Percentiles rank a stretch among this genome's conserved stretches.
Evolutionary conservation across 768 basidiomycete genomes (phyloP).

Genomic region (Trametes gibbosa): DNA sequence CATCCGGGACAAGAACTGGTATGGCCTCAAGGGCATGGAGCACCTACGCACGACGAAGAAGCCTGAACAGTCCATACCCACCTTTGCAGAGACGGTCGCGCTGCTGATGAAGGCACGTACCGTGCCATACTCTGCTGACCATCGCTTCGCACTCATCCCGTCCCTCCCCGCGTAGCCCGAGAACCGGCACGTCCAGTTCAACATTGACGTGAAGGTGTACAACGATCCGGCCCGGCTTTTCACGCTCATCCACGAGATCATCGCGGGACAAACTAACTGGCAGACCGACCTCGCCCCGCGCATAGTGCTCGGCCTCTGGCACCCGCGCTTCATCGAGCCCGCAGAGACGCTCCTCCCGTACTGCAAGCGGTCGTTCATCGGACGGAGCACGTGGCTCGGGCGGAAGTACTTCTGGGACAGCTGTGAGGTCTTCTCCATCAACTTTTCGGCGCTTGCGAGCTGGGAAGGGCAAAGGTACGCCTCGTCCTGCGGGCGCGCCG

Average conservation of each 20-base stretch:
- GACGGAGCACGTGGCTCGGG: constrained; percentile 65
- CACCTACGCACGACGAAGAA: constrained; percentile 73
- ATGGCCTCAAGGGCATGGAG: constrained; percentile 54
- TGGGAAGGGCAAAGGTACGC: constrained; percentile 51
- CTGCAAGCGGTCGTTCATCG: constrained; percentile 81
- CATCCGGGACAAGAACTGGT: constrained; percentile 49
- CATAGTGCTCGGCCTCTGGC: constrained; percentile 81
- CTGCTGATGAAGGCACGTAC: constrained; percentile 68
- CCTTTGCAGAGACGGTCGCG: constrained; percentile 77
- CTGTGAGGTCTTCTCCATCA: constrained; percentile 82
- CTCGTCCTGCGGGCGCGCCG: neutral
- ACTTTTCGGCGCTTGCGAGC: constrained; percentile 65
- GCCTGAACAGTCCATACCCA: constrained; percentile 88
- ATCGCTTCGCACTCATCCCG: neutral
- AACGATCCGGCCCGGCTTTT: constrained; percentile 85
- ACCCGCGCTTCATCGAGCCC: constrained; percentile 78
- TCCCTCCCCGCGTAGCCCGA: constrained; percentile 48
- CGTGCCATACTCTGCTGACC: constrained; percentile 3
- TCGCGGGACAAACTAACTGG: constrained; percentile 64
- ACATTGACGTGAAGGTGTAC: constrained; percentile 90
- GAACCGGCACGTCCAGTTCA: constrained; percentile 68
- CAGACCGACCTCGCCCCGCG: constrained; percentile 73
- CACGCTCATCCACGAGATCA: constrained; percentile 63
- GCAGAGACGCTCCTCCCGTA: constrained; percentile 77
- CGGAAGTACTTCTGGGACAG: constrained; percentile 84